Conservation (phyloP, 176 grass and related monocot genomes). For the Thinopyrum elongatum region DNA sequence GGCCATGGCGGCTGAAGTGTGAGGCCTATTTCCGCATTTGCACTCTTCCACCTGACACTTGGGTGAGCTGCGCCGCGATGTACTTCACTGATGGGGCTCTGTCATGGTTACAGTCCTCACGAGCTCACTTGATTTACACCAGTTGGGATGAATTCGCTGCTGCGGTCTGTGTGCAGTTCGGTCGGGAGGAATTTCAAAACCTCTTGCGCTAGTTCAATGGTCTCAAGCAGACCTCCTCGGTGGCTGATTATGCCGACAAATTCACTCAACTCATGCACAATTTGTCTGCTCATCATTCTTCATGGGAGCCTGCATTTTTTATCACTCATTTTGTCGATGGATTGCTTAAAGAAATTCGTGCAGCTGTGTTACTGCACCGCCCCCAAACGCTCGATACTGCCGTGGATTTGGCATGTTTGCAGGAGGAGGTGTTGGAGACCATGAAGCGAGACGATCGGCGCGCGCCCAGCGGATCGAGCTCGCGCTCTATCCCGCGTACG, state of each 20-base stretch:
- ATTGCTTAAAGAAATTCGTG: neutral
- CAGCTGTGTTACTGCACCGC: neutral
- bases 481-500: neutral
- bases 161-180: too few species aligned
- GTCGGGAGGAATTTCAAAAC: too few species aligned
- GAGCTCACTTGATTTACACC: too few species aligned
- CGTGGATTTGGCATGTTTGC: neutral
- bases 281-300: neutral
- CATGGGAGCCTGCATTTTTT: neutral
- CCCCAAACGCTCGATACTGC: neutral
- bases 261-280: neutral
- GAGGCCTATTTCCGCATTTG: too few species aligned
- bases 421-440: neutral
- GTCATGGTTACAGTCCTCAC: too few species aligned
- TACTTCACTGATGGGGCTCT: too few species aligned
- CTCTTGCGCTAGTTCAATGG: neutral
- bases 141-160: too few species aligned
- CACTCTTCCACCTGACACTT: too few species aligned
- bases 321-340: neutral
- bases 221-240: neutral
- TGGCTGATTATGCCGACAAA: neutral
- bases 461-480: accelerated
- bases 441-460: neutral
- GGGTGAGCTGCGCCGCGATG: too few species aligned
- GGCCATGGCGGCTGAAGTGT: too few species aligned